A percentile compares a stretch with the other conserved stretches of the same genome.
phyloP scores from a whole-genome alignment of 768 basidiomycete species.

The Imleria badia region DNA sequence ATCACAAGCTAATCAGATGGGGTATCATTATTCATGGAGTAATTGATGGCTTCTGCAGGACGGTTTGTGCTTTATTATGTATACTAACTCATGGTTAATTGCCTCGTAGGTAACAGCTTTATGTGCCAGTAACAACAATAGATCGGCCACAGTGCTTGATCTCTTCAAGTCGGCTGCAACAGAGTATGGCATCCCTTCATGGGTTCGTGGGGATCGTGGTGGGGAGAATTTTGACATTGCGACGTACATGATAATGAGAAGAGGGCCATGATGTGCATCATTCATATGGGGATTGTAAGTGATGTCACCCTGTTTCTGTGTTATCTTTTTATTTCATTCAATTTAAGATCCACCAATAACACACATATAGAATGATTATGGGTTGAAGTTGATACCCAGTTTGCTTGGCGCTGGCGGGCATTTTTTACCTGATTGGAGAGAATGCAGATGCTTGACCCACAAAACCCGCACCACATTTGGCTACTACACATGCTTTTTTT shows the following conservation, averaged over 20 bases:
- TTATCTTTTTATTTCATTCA: constrained; percentile 5
- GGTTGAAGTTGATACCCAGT: constrained; percentile 28
- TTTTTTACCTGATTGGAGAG: constrained; percentile 41
- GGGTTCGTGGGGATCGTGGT: constrained; percentile 26
- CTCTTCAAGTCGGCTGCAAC: neutral
- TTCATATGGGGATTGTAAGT: constrained; percentile 30
- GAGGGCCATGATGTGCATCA: constrained; percentile 24
- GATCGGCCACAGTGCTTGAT: neutral
- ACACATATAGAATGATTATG: constrained; percentile 18
- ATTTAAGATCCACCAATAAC: constrained; percentile 38
- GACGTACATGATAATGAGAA: constrained; percentile 20
- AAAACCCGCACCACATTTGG: constrained; percentile 42
- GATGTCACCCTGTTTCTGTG: constrained; percentile 23
- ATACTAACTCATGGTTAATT: too few species aligned
- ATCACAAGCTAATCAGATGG: constrained; percentile 27
- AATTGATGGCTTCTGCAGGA: neutral
- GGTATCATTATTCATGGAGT: neutral
- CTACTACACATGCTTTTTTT: constrained; percentile 44
- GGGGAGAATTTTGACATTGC: constrained; percentile 32
- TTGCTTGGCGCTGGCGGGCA: constrained; percentile 34
- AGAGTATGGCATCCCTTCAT: constrained; percentile 22
- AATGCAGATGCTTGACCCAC: constrained; percentile 33
- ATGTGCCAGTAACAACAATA: neutral
- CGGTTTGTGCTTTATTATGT: constrained; percentile 16
- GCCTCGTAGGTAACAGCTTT: neutral